A percentile compares a stretch with the other conserved stretches of the same genome.
Conservation (phyloP, 148 eudicot genomes). For the Heliosperma pusillum region DNA sequence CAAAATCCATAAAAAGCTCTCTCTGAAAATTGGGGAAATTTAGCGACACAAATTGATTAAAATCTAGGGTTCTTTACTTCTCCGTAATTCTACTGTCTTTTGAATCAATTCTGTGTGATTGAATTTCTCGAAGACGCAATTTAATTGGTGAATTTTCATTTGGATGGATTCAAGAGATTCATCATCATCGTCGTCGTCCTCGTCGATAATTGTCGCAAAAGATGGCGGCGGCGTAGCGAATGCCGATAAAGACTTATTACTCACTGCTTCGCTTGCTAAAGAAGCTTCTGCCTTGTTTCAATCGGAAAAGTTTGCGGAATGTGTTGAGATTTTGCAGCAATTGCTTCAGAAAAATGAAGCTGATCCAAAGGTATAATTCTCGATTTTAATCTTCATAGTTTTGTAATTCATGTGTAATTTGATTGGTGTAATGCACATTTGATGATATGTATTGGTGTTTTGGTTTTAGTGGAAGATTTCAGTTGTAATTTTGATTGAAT, state of each 20-base stretch:
- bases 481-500: neutral
- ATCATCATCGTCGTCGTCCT: constrained; percentile 24
- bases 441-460: neutral
- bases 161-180: constrained; percentile 70
- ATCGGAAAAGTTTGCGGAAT: constrained; percentile 65
- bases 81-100: no score
- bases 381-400: neutral
- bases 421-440: neutral
- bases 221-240: constrained; percentile 23
- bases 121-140: no score
- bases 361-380: constrained; percentile 63
- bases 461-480: neutral
- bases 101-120: no score
- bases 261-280: constrained; percentile 51
- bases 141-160: neutral
- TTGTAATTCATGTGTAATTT: neutral
- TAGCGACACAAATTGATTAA: no score
- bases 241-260: constrained; percentile 42
- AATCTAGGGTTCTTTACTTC: no score
- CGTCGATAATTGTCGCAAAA: constrained; percentile 9
- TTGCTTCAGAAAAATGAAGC: constrained; percentile 53
- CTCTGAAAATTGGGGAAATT: no score
- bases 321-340: constrained; percentile 58
- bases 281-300: constrained; percentile 63
- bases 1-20: no score